Conservation (phyloP, 1,284 basidiomycete genomes). For the Fomes fomentarius region DNA sequence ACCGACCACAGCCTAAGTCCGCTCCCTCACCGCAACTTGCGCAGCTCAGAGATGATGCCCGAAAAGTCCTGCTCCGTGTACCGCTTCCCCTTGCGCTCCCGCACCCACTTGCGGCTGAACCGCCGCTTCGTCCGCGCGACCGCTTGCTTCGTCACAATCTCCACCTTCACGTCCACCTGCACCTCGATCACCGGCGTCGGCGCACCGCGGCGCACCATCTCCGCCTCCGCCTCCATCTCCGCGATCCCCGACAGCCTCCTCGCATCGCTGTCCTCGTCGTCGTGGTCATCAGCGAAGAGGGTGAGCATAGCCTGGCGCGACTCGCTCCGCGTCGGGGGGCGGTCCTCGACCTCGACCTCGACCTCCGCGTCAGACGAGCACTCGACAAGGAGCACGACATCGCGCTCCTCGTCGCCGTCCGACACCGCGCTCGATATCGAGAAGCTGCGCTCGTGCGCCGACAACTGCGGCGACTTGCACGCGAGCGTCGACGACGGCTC, state of each 20-base stretch:
- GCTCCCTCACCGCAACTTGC: slow-evolving; percentile 21
- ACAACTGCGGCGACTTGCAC: neutral
- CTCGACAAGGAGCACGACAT: slow-evolving; percentile 21
- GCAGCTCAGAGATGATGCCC: slow-evolving; percentile 18
- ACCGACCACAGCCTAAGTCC: neutral
- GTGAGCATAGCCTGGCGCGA: slow-evolving; percentile 20
- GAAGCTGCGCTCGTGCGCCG: slow-evolving; percentile 1
- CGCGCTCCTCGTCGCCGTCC: slow-evolving; percentile 15
- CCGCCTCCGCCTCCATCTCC: neutral
- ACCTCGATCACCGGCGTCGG: neutral
- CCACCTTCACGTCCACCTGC: slow-evolving; percentile 12
- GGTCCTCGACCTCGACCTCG: neutral
- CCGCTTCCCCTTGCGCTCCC: slow-evolving; percentile 25
- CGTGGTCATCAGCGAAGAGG: slow-evolving; percentile 10
- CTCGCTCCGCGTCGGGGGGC: slow-evolving; percentile 8
- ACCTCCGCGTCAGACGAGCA: slow-evolving; percentile 9
- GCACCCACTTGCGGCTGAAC: slow-evolving; percentile 26
- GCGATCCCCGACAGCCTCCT: neutral
- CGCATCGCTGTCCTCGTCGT: neutral
- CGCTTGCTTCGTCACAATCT: slow-evolving; percentile 16
- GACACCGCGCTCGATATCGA: slow-evolving; percentile 9
- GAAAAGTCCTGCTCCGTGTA: slow-evolving; percentile 23
- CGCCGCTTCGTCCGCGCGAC: slow-evolving; percentile 21
- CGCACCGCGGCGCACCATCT: no score
- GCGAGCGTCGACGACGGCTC: neutral